Base-by-base conservation (phyloP, 2,329 filamentous ascomycete genomes). In the Boeremia lycopersici region DNA sequence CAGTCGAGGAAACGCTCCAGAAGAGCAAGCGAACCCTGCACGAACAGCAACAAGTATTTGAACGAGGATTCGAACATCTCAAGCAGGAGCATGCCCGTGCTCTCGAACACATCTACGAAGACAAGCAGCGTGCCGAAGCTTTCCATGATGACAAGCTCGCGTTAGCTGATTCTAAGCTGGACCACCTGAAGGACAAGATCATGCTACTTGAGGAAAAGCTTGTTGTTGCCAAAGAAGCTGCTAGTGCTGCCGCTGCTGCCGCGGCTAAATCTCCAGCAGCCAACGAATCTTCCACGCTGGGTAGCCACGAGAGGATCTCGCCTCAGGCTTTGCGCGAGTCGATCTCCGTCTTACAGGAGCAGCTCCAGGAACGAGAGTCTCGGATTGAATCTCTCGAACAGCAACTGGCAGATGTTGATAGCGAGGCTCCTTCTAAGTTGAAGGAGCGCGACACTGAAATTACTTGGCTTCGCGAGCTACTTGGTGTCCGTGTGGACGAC, bases 381-480 rank as follows among this genome's bases (percentile, higher is more conserved):
- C 88, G 86, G 34, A 96, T 98, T 63, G 95, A 99, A 72, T 86
- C 89, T 59, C 87, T 98, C 11, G 91, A 96, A 75, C 84, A 87
- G 47, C 82, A 87, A 47, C 79, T 92, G 7, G 78, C 84, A 15
- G 83, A 84, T 56, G 76, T 88, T 3, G 91, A 96, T 65, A 88
- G 87, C 8, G 89, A 96, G 35, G 89, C 91, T 0, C 85, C 89
- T 2, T 82, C 80, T 45, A 96, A 95, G 78, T 86, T 98, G 65
- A 89, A 91, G 63, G 96, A 97, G 76, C 89, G 90, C 33, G 92
- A 98, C 61, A 92, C 93, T 26, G 95, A 99, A 75, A 96, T 98
- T 60, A 88, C 82, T 63, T 99, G 95, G 93, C 82, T 99, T 26
- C 90, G 95, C 52, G 95, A 99, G 75, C 85, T 99, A 34, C 86